Evolutionary conservation across 2,329 filamentous ascomycete species (phyloP).

Genomic region (Pseudophaeomoniella oleicola): DNA sequence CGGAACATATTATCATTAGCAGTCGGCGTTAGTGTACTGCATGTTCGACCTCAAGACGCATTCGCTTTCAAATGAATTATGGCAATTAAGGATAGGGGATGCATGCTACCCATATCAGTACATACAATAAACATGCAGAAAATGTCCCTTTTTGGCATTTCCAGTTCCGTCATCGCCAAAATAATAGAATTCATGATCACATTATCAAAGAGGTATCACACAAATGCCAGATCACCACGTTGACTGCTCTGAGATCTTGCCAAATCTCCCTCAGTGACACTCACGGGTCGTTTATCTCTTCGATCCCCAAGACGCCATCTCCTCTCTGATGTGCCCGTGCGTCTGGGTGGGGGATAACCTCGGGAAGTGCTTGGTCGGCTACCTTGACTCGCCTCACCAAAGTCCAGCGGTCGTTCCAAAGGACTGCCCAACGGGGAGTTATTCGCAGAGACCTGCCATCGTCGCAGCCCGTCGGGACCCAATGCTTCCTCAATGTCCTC

Average conservation of each 20-base stretch:
- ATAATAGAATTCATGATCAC: no score
- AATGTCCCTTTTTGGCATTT: no score
- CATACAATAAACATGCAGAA: no score
- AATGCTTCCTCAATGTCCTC: conserved; percentile 12
- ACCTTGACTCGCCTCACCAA: neutral
- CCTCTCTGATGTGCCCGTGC: neutral
- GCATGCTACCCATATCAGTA: no score
- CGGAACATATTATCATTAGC: no score
- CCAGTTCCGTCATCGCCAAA: no score
- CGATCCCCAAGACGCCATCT: conserved; percentile 10
- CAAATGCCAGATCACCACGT: conserved; percentile 17
- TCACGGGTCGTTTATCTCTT: conserved; percentile 6
- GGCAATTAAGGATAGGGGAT: no score
- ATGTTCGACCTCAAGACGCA: no score
- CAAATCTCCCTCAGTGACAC: conserved; percentile 9
- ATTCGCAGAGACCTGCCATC: conserved; percentile 9
- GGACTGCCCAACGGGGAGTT: neutral
- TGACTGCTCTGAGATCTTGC: conserved; percentile 13
- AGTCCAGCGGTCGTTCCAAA: neutral
- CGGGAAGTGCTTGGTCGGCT: neutral
- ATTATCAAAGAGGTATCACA: conserved; percentile 11
- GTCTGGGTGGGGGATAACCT: neutral
- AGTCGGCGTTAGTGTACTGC: no score
- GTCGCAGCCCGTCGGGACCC: conserved; percentile 8
- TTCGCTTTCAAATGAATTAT: no score